These are phyloP conservation scores for Bathelium albidoporum DNA, from an alignment of 495 filamentous ascomycete genomes.

Conservation along the genomic window DNA sequence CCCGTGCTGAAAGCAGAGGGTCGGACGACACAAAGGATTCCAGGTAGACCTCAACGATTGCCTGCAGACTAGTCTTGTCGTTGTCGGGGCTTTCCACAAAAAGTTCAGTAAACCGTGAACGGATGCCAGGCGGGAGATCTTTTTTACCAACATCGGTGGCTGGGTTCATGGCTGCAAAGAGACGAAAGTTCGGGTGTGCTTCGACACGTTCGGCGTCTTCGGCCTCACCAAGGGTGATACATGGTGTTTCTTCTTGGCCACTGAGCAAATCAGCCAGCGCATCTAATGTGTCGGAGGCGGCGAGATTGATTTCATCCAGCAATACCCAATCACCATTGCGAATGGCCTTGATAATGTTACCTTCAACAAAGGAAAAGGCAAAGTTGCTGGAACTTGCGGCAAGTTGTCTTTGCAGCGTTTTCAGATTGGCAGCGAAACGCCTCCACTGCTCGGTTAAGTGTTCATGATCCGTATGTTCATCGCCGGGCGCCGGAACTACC, in stretches of 20 bases:
- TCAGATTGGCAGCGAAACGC: constrained; percentile 62
- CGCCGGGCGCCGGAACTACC: constrained; percentile 43
- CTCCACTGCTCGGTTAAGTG: constrained; percentile 55
- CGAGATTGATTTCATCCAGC: constrained; percentile 96
- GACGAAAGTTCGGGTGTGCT: constrained; percentile 85
- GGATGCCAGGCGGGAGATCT: constrained; percentile 73
- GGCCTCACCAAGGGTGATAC: constrained; percentile 80
- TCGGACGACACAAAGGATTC: constrained; percentile 49
- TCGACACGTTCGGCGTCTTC: constrained; percentile 80
- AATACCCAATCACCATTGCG: constrained; percentile 96
- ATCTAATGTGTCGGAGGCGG: constrained; percentile 86
- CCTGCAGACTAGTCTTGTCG: constrained; percentile 69
- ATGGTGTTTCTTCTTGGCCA: constrained; percentile 56
- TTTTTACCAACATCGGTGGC: constrained; percentile 95
- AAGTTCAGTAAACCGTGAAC: constrained; percentile 85
- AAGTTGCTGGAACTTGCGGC: constrained; percentile 69
- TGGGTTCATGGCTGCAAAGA: constrained; percentile 98
- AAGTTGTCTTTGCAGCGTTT: constrained; percentile 71
- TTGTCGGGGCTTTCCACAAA: constrained; percentile 84
- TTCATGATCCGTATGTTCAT: neutral
- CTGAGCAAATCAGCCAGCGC: constrained; percentile 80
- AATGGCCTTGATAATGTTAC: constrained; percentile 83
- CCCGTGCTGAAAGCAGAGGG: constrained; percentile 61
- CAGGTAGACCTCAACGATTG: constrained; percentile 78
- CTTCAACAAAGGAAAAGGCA: constrained; percentile 91